phyloP scores from a whole-genome alignment of 2,329 filamentous ascomycete species.

The Pseudomassariella vexata region DNA sequence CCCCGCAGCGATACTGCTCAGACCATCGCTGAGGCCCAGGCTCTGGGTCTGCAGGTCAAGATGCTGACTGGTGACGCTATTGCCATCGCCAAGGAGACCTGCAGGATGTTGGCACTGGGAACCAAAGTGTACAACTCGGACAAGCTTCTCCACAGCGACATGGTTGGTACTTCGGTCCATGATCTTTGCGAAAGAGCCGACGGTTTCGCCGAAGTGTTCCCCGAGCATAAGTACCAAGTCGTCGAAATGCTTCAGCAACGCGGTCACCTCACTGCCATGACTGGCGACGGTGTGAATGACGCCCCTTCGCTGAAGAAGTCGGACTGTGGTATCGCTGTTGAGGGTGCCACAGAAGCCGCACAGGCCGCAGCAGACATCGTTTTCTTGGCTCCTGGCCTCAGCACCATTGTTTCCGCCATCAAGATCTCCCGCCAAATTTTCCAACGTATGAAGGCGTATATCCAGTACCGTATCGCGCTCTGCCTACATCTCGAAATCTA shows the following conservation, averaged over 20 bases:
- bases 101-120: conserved; percentile 68
- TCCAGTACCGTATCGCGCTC: conserved; percentile 65
- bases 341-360: conserved; percentile 61
- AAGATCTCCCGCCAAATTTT: conserved; percentile 65
- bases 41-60: conserved; percentile 68
- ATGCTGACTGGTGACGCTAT: conserved; percentile 74
- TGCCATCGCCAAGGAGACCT: conserved; percentile 70
- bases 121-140: conserved; percentile 74
- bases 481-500: conserved; percentile 66
- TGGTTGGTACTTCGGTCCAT: conserved; percentile 62
- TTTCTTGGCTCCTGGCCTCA: conserved; percentile 62
- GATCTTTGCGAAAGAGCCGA: conserved; percentile 69
- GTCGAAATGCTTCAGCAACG: conserved; percentile 70
- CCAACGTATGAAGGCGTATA: conserved; percentile 68
- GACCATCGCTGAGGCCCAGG: conserved; percentile 67
- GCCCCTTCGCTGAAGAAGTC: conserved; percentile 65
- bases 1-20: conserved; percentile 68
- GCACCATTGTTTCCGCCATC: conserved; percentile 61
- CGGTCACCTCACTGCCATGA: conserved; percentile 69
- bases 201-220: conserved; percentile 69
- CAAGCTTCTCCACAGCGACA: conserved; percentile 65
- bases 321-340: conserved; percentile 64
- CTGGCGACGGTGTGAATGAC: conserved; percentile 66
- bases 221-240: conserved; percentile 71
- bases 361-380: conserved; percentile 64